phyloP scores from a whole-genome alignment of 2,329 filamentous ascomycete genomes.

The Stachybotrys elegans region DNA sequence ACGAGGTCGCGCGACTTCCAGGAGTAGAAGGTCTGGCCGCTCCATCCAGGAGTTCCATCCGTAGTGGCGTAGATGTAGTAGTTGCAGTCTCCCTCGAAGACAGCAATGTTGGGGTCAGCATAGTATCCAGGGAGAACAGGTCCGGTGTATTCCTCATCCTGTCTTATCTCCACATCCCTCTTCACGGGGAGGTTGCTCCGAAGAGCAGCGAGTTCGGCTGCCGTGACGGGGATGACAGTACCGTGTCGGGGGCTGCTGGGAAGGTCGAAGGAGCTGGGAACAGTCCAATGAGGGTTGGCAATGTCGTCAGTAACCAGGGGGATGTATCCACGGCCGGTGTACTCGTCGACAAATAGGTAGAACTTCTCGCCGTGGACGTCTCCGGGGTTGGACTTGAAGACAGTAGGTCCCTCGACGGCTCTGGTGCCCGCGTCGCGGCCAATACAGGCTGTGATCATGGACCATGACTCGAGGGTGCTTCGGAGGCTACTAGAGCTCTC shows the following conservation, averaged over 20 bases:
- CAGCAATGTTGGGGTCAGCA: constrained; percentile 42
- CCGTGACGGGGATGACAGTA: constrained; percentile 47
- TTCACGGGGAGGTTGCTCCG: too few relatives aligned
- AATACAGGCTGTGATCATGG: constrained; percentile 40
- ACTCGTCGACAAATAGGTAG: constrained; percentile 53
- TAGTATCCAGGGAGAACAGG: constrained; percentile 33
- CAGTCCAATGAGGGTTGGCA: constrained; percentile 40
- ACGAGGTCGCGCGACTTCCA: constrained; percentile 41
- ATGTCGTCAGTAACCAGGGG: constrained; percentile 47
- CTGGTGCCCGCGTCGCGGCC: constrained; percentile 42
- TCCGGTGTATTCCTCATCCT: not conserved
- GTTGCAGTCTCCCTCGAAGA: constrained; percentile 29
- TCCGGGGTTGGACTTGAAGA: constrained; percentile 43
- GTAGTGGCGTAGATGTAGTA: constrained; percentile 45
- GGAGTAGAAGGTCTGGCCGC: constrained; percentile 39
- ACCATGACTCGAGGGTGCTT: constrained; percentile 37
- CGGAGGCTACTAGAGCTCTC: constrained; percentile 39
- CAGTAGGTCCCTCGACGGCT: constrained; percentile 46
- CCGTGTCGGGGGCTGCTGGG: constrained; percentile 47
- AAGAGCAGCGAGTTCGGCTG: constrained; percentile 10
- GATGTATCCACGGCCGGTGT: constrained; percentile 44
- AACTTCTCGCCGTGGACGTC: constrained; percentile 48
- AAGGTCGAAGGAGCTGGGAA: constrained; percentile 39
- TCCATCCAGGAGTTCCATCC: constrained; percentile 39
- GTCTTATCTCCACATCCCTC: too few relatives aligned